Conservation (phyloP, 768 basidiomycete genomes). For the Kwoniella dendrophila region DNA sequence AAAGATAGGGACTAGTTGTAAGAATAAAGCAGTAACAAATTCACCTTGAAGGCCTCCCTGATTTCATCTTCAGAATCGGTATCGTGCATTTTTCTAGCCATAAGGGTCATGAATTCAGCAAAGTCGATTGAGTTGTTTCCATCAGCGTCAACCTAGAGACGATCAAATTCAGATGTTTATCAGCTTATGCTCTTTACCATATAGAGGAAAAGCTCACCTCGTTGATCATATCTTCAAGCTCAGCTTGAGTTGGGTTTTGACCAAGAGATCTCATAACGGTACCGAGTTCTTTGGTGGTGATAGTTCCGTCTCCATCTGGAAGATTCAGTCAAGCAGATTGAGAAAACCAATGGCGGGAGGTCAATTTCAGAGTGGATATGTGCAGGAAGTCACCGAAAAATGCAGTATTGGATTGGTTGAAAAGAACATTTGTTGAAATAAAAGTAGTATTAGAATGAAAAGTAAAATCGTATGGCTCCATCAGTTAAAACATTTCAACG, state of each 20-base stretch:
- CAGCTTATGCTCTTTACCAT: background rate
- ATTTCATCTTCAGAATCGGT: conserved; percentile 93
- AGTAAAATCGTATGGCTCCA: too few relatives aligned
- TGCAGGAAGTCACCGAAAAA: too few relatives aligned
- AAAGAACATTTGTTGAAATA: too few relatives aligned
- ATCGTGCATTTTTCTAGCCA: conserved; percentile 87
- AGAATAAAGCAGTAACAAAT: conserved; percentile 7
- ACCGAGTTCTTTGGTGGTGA: conserved; percentile 85
- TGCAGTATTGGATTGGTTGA: too few relatives aligned
- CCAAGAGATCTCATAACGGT: conserved; percentile 92
- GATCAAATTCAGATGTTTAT: background rate
- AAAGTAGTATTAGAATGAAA: too few relatives aligned
- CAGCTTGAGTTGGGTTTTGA: conserved; percentile 88
- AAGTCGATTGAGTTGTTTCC: conserved; percentile 86
- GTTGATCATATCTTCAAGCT: conserved; percentile 93
- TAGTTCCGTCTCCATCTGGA: conserved; percentile 86
- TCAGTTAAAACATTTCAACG: too few relatives aligned
- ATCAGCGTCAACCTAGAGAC: conserved; percentile 71
- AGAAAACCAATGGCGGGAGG: too few relatives aligned
- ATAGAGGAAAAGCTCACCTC: conserved; percentile 59
- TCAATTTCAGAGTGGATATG: too few relatives aligned
- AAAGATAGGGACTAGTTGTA: background rate
- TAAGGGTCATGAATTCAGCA: conserved; percentile 78
- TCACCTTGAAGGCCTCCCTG: conserved; percentile 90
- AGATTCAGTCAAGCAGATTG: conserved; percentile 4